These are phyloP conservation scores for Phytophthora tubulina DNA, from an alignment of 352 stramenopile species.

Conservation along the genomic window DNA sequence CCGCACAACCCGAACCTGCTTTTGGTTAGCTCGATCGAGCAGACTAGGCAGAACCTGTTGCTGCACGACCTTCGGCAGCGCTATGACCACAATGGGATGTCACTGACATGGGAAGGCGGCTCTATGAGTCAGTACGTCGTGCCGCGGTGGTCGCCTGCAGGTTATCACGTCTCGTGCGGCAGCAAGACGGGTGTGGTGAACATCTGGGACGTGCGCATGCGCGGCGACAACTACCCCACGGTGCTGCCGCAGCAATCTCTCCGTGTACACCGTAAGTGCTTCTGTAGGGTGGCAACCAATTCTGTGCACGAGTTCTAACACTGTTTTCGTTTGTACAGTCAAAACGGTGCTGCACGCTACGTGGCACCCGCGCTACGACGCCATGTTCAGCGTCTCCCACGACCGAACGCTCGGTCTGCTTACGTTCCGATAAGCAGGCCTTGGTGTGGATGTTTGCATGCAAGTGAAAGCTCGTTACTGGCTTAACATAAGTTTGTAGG, in stretches of 20 bases:
- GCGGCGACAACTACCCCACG: slow-evolving; percentile 58
- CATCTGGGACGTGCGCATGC: slow-evolving; percentile 85
- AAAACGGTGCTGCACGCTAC: slow-evolving; percentile 88
- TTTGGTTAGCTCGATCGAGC: slow-evolving; percentile 78
- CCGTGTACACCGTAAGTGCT: slow-evolving; percentile 75
- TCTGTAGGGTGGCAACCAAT: slow-evolving; percentile 1
- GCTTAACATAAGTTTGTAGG: background rate
- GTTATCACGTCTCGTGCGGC: slow-evolving; percentile 76
- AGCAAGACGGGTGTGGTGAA: slow-evolving; percentile 74
- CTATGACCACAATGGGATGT: slow-evolving; percentile 62
- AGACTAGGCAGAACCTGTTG: slow-evolving; percentile 71
- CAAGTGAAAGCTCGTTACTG: background rate
- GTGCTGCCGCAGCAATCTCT: slow-evolving; percentile 82
- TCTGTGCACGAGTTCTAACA: slow-evolving; percentile 15
- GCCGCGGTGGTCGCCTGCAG: slow-evolving; percentile 79
- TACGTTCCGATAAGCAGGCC: slow-evolving; percentile 66
- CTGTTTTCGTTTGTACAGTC: slow-evolving; percentile 48
- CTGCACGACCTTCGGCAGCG: slow-evolving; percentile 79
- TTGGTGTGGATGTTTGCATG: too few relatives aligned
- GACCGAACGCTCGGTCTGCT: slow-evolving; percentile 82
- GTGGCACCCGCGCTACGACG: slow-evolving; percentile 88
- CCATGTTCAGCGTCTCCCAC: slow-evolving; percentile 88
- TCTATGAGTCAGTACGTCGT: slow-evolving; percentile 90
- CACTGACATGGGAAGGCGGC: slow-evolving; percentile 68
- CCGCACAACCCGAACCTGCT: slow-evolving; percentile 86